A percentile compares a stretch with the other conserved stretches of the same genome.
phyloP scores from a whole-genome alignment of 1,284 basidiomycete genomes.

The Grifola frondosa region DNA sequence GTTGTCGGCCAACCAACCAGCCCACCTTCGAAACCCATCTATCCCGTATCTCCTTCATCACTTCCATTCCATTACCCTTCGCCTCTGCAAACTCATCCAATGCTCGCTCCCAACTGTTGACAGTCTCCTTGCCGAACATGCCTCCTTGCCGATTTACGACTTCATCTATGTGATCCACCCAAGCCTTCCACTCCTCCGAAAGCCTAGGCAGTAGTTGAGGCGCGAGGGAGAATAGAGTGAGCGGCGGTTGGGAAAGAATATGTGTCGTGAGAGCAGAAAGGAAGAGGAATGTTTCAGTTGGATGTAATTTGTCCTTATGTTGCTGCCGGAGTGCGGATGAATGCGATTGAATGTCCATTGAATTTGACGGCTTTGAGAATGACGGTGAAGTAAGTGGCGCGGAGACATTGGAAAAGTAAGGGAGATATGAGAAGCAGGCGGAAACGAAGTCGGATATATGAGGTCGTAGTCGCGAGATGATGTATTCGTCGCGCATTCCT shows the following conservation, averaged over 20 bases:
- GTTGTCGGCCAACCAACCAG: constrained; percentile 69
- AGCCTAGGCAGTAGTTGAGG: constrained; percentile 61
- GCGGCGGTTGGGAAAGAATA: constrained; percentile 61
- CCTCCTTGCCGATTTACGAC: constrained; percentile 69
- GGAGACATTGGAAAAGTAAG: constrained; percentile 70
- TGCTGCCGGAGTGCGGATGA: constrained; percentile 44
- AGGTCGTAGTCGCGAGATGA: constrained; percentile 69
- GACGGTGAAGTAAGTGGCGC: constrained; percentile 22
- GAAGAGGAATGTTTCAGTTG: constrained; percentile 70
- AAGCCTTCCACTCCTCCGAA: constrained; percentile 70
- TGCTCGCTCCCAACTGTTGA: constrained; percentile 62
- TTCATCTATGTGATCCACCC: constrained; percentile 68
- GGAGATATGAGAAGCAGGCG: constrained; percentile 73
- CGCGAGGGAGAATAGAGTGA: constrained; percentile 58
- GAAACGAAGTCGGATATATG: constrained; percentile 74
- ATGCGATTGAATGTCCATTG: constrained; percentile 35
- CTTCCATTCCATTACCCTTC: constrained; percentile 46
- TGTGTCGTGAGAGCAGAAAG: constrained; percentile 67
- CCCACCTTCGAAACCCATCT: constrained; percentile 72
- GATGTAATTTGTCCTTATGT: constrained; percentile 63
- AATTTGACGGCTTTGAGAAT: constrained; percentile 24
- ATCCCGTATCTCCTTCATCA: constrained; percentile 63
- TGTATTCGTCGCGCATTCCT: constrained; percentile 79
- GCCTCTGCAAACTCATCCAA: constrained; percentile 63
- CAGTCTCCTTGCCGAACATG: constrained; percentile 75